phyloP scores from a whole-genome alignment of 2,329 filamentous ascomycete genomes.

The Stromatinia cepivora region DNA sequence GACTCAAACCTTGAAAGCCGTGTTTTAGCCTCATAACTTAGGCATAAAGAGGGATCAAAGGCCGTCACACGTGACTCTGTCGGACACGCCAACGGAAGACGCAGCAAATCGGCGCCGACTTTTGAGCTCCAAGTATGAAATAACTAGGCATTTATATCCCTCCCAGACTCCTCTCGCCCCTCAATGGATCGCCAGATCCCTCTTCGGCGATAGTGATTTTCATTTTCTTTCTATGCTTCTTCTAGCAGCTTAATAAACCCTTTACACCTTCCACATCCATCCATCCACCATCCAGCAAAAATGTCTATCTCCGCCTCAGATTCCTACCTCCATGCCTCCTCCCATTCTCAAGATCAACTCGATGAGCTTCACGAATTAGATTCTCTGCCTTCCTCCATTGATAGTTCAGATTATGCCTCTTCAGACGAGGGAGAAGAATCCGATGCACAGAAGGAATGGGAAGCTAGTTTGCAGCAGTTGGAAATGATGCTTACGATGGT shows the following conservation, averaged over 20 bases:
- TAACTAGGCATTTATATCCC: neutral
- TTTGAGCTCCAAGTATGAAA: slow-evolving; percentile 1
- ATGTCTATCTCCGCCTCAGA: slow-evolving; percentile 29
- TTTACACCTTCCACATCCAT: neutral
- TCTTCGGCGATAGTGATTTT: slow-evolving; percentile 15
- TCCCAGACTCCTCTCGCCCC: neutral
- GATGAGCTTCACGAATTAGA: slow-evolving; percentile 53
- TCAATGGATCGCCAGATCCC: slow-evolving; percentile 22
- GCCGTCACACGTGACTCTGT: neutral
- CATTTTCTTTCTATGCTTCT: slow-evolving; percentile 1
- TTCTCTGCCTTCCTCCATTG: slow-evolving; percentile 59
- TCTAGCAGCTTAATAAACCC: neutral
- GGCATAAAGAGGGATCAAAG: neutral
- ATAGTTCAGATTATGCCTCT: slow-evolving; percentile 51
- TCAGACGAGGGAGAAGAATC: slow-evolving; percentile 54
- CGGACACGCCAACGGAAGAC: neutral
- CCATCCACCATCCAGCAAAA: slow-evolving; percentile 1
- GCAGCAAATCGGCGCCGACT: neutral
- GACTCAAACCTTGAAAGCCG: slow-evolving; percentile 6
- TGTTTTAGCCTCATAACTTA: neutral
- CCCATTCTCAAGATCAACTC: slow-evolving; percentile 51
- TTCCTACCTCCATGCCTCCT: slow-evolving; percentile 42
- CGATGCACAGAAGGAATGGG: slow-evolving; percentile 94
- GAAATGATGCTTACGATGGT: slow-evolving; percentile 94
- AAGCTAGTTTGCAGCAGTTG: slow-evolving; percentile 88